A percentile compares a stretch with the other conserved stretches of the same genome.
Evolutionary conservation across 2,329 filamentous ascomycete species (phyloP).

Genomic region (Fusarium cicatricum): DNA sequence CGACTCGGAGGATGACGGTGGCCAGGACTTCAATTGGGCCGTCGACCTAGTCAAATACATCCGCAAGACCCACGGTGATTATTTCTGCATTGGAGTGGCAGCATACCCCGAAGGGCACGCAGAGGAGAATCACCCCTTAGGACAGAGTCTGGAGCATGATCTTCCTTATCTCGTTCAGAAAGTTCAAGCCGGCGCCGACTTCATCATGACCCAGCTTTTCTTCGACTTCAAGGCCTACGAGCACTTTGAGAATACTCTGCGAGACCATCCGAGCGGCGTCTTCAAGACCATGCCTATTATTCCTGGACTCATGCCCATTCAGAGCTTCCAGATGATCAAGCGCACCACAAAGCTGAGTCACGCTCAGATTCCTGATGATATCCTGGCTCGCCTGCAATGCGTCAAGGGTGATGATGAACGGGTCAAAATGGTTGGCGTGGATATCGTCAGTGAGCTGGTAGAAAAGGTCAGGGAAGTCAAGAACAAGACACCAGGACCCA

Average conservation of each 20-base stretch:
- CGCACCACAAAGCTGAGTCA: slow-evolving; percentile 95
- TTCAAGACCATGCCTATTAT: slow-evolving; percentile 92
- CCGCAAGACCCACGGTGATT: slow-evolving; percentile 82
- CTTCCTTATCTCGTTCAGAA: slow-evolving; percentile 91
- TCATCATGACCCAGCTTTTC: slow-evolving; percentile 98
- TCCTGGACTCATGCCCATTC: slow-evolving; percentile 95
- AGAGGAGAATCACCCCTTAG: slow-evolving; percentile 82
- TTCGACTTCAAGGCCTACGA: slow-evolving; percentile 89
- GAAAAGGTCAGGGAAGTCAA: slow-evolving; percentile 76
- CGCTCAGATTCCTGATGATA: slow-evolving; percentile 76
- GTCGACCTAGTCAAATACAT: slow-evolving; percentile 92
- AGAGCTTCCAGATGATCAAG: slow-evolving; percentile 95
- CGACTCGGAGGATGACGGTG: slow-evolving; percentile 66
- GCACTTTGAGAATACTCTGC: slow-evolving; percentile 77
- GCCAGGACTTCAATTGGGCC: slow-evolving; percentile 87
- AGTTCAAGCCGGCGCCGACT: slow-evolving; percentile 89
- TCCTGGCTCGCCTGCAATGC: slow-evolving; percentile 74
- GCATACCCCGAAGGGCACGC: slow-evolving; percentile 96
- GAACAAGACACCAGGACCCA: slow-evolving; percentile 63
- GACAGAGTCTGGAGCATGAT: slow-evolving; percentile 77
- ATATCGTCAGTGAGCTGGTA: slow-evolving; percentile 85
- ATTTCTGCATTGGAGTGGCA: slow-evolving; percentile 95
- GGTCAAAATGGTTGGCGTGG: slow-evolving; percentile 81
- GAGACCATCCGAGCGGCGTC: slow-evolving; percentile 81
- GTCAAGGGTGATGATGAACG: slow-evolving; percentile 83